These are phyloP conservation scores for Colletotrichum lupini DNA, from an alignment of 2,329 filamentous ascomycete species.

Conservation along the genomic window DNA sequence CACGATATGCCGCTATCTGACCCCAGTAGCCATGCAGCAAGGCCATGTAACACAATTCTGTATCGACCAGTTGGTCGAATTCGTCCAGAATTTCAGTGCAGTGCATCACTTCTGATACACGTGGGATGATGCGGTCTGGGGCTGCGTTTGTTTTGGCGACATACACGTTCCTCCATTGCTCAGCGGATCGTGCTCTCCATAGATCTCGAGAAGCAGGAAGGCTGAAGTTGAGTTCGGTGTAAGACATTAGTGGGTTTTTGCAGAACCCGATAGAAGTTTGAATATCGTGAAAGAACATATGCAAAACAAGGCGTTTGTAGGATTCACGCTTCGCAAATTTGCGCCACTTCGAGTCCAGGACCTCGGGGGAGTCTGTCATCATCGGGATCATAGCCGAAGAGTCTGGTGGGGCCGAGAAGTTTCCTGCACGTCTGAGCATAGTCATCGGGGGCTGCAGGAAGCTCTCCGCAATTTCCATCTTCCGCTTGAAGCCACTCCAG, in stretches of 20 bases:
- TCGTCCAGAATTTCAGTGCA: slow-evolving; percentile 33
- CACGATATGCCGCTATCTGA: slow-evolving; percentile 45
- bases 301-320: slow-evolving; percentile 44
- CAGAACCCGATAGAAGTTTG: slow-evolving; percentile 44
- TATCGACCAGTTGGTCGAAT: slow-evolving; percentile 39
- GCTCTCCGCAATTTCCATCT: slow-evolving; percentile 53
- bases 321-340: slow-evolving; percentile 45
- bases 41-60: slow-evolving; percentile 44
- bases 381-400: slow-evolving; percentile 16
- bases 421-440: slow-evolving; percentile 48
- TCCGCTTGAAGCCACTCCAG: slow-evolving; percentile 51
- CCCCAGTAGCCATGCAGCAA: slow-evolving; percentile 46
- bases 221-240: slow-evolving; percentile 43
- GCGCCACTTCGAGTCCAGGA: slow-evolving; percentile 36
- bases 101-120: slow-evolving; percentile 31
- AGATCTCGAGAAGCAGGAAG: slow-evolving; percentile 39
- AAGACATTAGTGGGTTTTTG: slow-evolving; percentile 44
- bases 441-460: slow-evolving; percentile 49
- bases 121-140: slow-evolving; percentile 16
- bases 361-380: slow-evolving; percentile 23
- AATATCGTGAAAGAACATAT: slow-evolving; percentile 44
- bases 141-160: slow-evolving; percentile 24
- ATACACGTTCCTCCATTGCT: slow-evolving; percentile 41
- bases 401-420: slow-evolving; percentile 39
- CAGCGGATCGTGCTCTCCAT: slow-evolving; percentile 41